Conservation (phyloP, 225 moss, liverwort and hornwort species). For the Neckera pumila region DNA sequence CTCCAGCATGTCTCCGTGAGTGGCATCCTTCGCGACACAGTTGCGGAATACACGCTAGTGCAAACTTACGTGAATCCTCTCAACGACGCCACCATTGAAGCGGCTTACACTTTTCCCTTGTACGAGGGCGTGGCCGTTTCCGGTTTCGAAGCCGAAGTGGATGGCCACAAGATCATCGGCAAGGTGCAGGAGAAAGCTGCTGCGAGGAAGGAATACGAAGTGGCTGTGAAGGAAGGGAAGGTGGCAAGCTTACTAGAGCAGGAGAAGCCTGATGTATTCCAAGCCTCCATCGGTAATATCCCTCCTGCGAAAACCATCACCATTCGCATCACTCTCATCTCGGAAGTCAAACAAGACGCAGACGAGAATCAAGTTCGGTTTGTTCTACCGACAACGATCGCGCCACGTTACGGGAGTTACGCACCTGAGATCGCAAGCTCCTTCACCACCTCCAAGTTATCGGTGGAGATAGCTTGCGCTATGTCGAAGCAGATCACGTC, state of each 20-base stretch:
- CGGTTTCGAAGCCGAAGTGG: slow-evolving; percentile 34
- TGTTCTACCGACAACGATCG: slow-evolving; percentile 42
- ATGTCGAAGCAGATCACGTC: slow-evolving; percentile 27
- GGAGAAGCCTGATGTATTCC: slow-evolving; percentile 34
- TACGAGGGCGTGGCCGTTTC: slow-evolving; percentile 50
- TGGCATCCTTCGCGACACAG: slow-evolving; percentile 12
- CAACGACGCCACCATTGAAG: slow-evolving; percentile 10
- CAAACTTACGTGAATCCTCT: slow-evolving; percentile 30
- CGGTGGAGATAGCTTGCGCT: slow-evolving; percentile 11
- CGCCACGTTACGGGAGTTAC: slow-evolving; percentile 10
- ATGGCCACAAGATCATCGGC: slow-evolving; percentile 19
- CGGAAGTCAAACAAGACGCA: slow-evolving; percentile 43
- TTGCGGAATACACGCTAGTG: slow-evolving; percentile 18
- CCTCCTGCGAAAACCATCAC: slow-evolving; percentile 8
- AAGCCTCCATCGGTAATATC: slow-evolving; percentile 34
- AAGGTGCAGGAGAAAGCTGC: slow-evolving; percentile 22
- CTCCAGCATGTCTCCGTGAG: slow-evolving; percentile 12
- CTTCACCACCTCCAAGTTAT: neutral
- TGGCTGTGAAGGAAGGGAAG: slow-evolving; percentile 24
- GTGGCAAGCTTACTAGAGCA: slow-evolving; percentile 27
- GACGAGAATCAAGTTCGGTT: slow-evolving; percentile 45
- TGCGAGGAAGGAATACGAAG: slow-evolving; percentile 21
- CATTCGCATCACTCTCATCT: slow-evolving; percentile 28
- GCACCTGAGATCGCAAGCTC: neutral
- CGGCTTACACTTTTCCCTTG: slow-evolving; percentile 39